These are phyloP conservation scores for Prunus armeniaca DNA, from an alignment of 306 rosid species.

Conservation along the genomic window DNA sequence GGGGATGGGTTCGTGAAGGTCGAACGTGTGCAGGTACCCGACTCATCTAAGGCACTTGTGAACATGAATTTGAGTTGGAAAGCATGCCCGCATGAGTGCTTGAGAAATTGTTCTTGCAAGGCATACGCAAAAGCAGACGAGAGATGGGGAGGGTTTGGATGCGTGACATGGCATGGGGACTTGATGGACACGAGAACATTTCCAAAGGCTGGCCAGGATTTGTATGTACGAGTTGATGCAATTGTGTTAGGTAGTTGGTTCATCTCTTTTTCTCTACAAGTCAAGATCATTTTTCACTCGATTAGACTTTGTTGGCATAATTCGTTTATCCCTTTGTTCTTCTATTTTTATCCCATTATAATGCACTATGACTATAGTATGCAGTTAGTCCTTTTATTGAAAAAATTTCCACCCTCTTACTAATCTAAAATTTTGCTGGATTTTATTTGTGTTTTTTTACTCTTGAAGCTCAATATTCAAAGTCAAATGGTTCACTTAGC, in stretches of 20 bases:
- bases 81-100: slow-evolving; percentile 39
- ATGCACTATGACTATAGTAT: no score
- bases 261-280: no score
- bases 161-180: slow-evolving; percentile 49
- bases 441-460: background rate
- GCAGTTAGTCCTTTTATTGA: no score
- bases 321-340: no score
- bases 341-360: no score
- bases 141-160: slow-evolving; percentile 38
- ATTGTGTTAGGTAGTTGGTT: slow-evolving; percentile 13
- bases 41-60: background rate
- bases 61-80: slow-evolving; percentile 21
- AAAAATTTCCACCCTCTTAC: no score
- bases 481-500: slow-evolving; percentile 1
- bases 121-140: slow-evolving; percentile 49
- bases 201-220: slow-evolving; percentile 36
- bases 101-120: slow-evolving; percentile 49
- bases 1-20: slow-evolving; percentile 64
- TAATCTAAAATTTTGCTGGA: no score
- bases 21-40: background rate
- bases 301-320: no score
- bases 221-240: slow-evolving; percentile 48
- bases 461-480: no score
- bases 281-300: no score
- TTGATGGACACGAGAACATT: slow-evolving; percentile 43